Conservation (phyloP, 148 eudicot species). For the Rheum nobile region DNA sequence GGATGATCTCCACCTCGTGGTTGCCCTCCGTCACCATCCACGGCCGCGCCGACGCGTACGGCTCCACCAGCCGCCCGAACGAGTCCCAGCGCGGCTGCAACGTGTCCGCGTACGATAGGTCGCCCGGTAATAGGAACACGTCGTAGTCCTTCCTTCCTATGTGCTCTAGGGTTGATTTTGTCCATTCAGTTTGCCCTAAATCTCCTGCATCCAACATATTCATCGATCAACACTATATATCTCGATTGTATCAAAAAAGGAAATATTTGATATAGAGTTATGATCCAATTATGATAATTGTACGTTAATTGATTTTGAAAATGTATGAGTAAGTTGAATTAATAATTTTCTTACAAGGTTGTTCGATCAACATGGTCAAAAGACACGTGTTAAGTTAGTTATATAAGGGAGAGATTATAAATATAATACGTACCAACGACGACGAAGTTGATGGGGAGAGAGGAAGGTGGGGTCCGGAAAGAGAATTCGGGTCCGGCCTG, state of each 20-base stretch:
- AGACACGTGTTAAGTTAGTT: no score
- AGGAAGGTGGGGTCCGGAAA: conserved; percentile 56
- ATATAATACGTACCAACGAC: conserved; percentile 37
- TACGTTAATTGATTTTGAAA: background rate
- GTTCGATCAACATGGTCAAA: no score
- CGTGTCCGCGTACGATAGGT: conserved; percentile 67
- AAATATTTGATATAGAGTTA: no score
- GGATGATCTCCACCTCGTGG: conserved; percentile 59
- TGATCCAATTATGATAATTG: no score
- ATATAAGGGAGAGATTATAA: background rate
- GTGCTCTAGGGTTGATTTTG: conserved; percentile 48
- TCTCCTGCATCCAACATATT: conserved; percentile 47
- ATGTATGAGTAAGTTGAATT: background rate
- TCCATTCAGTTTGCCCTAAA: conserved; percentile 78
- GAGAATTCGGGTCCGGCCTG: conserved; percentile 54
- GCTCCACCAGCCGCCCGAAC: conserved; percentile 71
- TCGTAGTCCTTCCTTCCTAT: conserved; percentile 51
- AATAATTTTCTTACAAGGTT: no score
- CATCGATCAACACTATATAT: no score
- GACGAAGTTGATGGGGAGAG: conserved; percentile 57
- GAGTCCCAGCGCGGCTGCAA: conserved; percentile 88
- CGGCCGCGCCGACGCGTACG: conserved; percentile 57
- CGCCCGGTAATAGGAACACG: conserved; percentile 51
- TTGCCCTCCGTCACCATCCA: conserved; percentile 91
- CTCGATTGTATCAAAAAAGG: no score